Percentiles rank a stretch among this genome's conserved stretches.
phyloP scores from a whole-genome alignment of 1,139 yeast species.

The Zygoascus meyerae region DNA sequence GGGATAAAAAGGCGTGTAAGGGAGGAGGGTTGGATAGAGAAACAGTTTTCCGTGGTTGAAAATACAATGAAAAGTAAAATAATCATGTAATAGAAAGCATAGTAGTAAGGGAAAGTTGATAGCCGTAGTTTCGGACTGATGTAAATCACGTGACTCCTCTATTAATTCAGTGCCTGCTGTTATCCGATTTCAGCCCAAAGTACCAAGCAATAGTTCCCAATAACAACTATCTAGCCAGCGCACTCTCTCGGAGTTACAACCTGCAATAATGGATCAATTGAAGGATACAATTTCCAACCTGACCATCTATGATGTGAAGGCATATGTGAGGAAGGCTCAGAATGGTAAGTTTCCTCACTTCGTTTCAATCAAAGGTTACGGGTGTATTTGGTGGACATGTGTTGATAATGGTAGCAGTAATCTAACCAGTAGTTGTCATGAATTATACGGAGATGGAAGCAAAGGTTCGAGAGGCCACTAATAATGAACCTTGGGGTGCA shows the following conservation, averaged over 20 bases:
- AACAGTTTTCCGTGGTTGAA: too few species aligned
- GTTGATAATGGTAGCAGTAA: background rate
- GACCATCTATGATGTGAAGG: constrained; percentile 90
- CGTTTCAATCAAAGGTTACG: background rate
- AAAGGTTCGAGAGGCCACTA: constrained; percentile 92
- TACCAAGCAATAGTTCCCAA: too few species aligned
- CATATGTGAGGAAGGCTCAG: constrained; percentile 96
- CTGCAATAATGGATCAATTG: constrained; percentile 50
- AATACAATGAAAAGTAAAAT: too few species aligned
- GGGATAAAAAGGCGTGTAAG: too few species aligned
- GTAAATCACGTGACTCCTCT: background rate
- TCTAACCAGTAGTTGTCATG: constrained; percentile 48
- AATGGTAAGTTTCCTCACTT: constrained; percentile 52
- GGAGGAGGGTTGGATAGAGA: too few species aligned
- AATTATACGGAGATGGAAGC: constrained; percentile 95
- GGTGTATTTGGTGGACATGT: too few species aligned
- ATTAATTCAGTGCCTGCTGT: background rate
- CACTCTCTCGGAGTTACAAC: background rate
- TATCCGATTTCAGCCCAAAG: background rate
- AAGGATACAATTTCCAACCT: constrained; percentile 75
- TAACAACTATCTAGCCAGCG: too few species aligned
- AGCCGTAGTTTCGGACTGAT: too few species aligned
- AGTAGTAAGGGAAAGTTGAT: too few species aligned
- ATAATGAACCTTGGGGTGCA: constrained; percentile 99
- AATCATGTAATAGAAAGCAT: too few species aligned